phyloP scores from a whole-genome alignment of 2,329 filamentous ascomycete species.

The Colletotrichum coccodes region DNA sequence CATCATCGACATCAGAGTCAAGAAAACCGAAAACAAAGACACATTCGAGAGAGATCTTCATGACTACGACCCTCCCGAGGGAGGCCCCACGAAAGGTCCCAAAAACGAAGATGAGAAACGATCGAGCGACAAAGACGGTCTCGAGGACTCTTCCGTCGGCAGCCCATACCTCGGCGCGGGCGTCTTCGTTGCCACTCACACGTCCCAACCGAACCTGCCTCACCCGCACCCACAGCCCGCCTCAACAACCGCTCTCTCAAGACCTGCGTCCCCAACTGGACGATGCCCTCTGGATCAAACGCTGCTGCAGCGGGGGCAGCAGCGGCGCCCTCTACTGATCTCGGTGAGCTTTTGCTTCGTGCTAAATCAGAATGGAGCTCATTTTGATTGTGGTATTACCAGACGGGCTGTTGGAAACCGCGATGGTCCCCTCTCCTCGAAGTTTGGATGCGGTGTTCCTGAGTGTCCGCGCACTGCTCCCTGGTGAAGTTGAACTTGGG shows the following conservation, averaged over 20 bases:
- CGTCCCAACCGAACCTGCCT: not conserved
- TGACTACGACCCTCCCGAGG: not conserved
- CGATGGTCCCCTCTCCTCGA: slow-evolving; percentile 13
- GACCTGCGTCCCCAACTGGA: slow-evolving; percentile 4
- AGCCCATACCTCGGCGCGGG: no score
- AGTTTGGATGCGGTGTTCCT: slow-evolving; percentile 2
- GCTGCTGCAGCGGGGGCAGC: slow-evolving; percentile 1
- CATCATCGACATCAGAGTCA: not conserved
- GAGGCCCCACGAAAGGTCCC: no score
- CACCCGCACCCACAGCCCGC: not conserved
- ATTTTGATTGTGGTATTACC: not conserved
- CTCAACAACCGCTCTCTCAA: slow-evolving; percentile 1
- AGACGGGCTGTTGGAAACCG: slow-evolving; percentile 8
- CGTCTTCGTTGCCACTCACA: no score
- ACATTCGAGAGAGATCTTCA: not conserved
- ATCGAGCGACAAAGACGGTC: no score
- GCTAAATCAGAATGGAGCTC: no score
- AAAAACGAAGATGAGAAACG: no score
- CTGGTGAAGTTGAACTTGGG: not conserved
- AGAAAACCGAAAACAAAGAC: not conserved
- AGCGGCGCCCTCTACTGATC: not conserved
- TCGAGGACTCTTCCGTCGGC: no score
- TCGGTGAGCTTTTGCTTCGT: not conserved
- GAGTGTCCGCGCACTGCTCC: not conserved
- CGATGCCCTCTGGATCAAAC: slow-evolving; percentile 8